Evolutionary conservation across 169 alveolate genomes (phyloP).

Genomic region (Plasmodium knowlesi): DNA sequence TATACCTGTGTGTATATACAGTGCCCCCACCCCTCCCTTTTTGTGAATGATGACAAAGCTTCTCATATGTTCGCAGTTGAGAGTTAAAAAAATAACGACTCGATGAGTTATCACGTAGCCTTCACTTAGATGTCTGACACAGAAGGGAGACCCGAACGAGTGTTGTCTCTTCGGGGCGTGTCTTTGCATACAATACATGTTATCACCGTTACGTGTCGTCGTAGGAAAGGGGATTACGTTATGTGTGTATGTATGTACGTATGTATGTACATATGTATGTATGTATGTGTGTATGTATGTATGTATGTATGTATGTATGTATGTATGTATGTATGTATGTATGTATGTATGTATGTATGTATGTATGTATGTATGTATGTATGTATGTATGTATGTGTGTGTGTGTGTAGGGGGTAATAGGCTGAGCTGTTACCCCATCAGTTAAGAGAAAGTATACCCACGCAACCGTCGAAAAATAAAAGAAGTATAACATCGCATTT

Average conservation of each 20-base stretch:
- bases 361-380: too few species aligned
- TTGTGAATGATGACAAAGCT: constrained; percentile 34
- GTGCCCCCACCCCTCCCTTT: too few species aligned
- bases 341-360: too few species aligned
- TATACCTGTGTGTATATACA: too few species aligned
- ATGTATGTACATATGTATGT: too few species aligned
- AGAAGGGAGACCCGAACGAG: not conserved
- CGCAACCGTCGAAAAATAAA: not conserved
- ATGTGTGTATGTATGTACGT: too few species aligned
- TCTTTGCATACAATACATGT: not conserved
- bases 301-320: too few species aligned
- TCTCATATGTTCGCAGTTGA: constrained; percentile 71
- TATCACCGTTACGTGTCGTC: not conserved
- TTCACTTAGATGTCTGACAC: constrained; percentile 76
- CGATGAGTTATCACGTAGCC: constrained; percentile 50
- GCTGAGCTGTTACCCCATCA: not conserved
- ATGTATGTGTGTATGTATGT: too few species aligned
- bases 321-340: too few species aligned
- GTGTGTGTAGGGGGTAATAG: not conserved
- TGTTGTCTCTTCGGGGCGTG: not conserved
- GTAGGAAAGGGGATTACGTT: not conserved
- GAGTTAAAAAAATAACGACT: not conserved
- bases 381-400: too few species aligned
- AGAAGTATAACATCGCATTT: not conserved
- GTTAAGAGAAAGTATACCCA: not conserved